Conservation (phyloP, 495 filamentous ascomycete genomes). For the Zalerion maritima region DNA sequence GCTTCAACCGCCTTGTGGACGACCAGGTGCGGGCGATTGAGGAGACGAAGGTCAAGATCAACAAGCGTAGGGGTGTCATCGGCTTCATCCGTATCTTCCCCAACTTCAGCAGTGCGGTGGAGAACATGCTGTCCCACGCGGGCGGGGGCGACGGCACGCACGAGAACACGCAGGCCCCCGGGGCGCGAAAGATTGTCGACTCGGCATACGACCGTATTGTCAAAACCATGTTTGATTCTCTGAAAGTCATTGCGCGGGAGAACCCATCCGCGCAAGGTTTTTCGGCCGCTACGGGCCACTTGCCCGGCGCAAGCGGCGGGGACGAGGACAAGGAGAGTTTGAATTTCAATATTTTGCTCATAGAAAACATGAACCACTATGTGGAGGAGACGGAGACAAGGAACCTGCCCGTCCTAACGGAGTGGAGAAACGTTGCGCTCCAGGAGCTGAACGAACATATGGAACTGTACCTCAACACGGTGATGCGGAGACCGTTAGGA, state of each 20-base stretch:
- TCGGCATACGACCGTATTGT: conserved; percentile 79
- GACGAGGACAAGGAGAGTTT: conserved; percentile 91
- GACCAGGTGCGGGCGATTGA: conserved; percentile 91
- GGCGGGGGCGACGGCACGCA: conserved; percentile 38
- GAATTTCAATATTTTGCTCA: conserved; percentile 91
- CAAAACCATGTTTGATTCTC: conserved; percentile 89
- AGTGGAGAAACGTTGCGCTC: conserved; percentile 63
- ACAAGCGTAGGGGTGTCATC: conserved; percentile 94
- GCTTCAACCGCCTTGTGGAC: conserved; percentile 82
- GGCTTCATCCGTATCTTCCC: conserved; percentile 89
- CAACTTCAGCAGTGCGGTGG: conserved; percentile 60
- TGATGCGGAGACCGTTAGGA: conserved; percentile 78
- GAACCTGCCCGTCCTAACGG: conserved; percentile 55
- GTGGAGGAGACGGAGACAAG: conserved; percentile 77
- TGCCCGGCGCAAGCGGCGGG: conserved; percentile 36
- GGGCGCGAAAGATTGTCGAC: conserved; percentile 66
- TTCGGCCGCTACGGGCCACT: conserved; percentile 13
- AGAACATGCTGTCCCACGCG: conserved; percentile 54
- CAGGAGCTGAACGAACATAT: conserved; percentile 79
- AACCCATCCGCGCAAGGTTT: conserved; percentile 53
- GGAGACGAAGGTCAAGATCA: conserved; percentile 98
- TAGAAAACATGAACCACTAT: conserved; percentile 98
- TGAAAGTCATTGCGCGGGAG: conserved; percentile 92
- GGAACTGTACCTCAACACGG: conserved; percentile 69
- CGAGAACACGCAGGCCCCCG: no score